Evolutionary conservation across 2,329 filamentous ascomycete genomes (phyloP).

Genomic region (Colletotrichum sp.): DNA sequence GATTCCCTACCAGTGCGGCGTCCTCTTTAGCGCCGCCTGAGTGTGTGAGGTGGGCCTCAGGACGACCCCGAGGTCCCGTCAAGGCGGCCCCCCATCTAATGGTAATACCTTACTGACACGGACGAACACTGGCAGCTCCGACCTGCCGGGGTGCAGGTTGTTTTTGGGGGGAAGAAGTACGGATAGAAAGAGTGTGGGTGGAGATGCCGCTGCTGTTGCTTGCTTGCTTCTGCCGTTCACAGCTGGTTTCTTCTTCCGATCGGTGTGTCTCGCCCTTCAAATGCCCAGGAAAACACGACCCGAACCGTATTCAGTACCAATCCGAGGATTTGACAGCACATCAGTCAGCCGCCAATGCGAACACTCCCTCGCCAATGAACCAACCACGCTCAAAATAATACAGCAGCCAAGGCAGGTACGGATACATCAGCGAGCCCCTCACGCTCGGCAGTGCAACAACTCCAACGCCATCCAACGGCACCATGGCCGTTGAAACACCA

Average conservation of each 20-base stretch:
- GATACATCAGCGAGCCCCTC: neutral
- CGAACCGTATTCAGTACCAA: neutral
- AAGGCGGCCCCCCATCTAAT: neutral
- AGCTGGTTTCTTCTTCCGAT: neutral
- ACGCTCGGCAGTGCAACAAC: neutral
- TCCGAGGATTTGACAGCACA: neutral
- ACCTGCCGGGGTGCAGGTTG: neutral
- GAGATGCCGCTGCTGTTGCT: neutral
- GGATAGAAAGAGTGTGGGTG: neutral
- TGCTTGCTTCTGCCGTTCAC: neutral
- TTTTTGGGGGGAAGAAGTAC: neutral
- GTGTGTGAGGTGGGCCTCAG: slow-evolving; percentile 11
- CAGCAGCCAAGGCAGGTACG: neutral
- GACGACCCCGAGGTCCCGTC: neutral
- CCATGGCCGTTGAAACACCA: slow-evolving; percentile 1
- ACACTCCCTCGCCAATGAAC: neutral
- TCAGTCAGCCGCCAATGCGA: neutral
- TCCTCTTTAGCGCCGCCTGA: slow-evolving; percentile 5
- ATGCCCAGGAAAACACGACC: neutral
- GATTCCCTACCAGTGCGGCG: neutral
- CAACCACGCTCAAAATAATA: neutral
- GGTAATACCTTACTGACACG: neutral
- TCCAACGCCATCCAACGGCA: neutral
- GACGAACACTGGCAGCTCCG: slow-evolving; percentile 4
- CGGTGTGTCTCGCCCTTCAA: neutral